Percentiles rank a stretch among this genome's conserved stretches.
Conservation (phyloP, 2,329 filamentous ascomycete species). For the Aspergillus fischeri region DNA sequence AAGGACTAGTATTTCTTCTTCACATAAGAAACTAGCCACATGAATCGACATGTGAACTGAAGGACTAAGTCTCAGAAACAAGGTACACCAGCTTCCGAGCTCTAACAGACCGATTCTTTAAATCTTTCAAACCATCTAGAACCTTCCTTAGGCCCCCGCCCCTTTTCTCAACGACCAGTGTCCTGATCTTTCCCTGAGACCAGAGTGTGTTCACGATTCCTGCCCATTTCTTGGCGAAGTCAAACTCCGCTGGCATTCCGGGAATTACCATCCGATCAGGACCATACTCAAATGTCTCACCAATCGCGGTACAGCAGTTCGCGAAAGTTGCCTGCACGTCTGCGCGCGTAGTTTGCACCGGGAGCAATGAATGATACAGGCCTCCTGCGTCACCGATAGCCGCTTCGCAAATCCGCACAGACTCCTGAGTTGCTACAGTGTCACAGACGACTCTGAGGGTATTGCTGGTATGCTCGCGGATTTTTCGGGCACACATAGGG, state of each 20-base stretch:
- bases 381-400: conserved; percentile 7
- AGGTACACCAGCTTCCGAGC: not conserved
- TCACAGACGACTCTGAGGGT: conserved; percentile 8
- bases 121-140: not conserved
- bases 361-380: conserved; percentile 2
- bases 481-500: conserved; percentile 1
- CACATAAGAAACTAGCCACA: too few relatives aligned
- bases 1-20: too few relatives aligned
- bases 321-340: not conserved
- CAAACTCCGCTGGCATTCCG: not conserved
- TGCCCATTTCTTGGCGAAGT: not conserved
- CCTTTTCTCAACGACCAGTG: not conserved
- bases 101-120: not conserved
- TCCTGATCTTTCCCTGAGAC: not conserved
- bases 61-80: not conserved
- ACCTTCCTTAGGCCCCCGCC: not conserved
- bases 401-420: conserved; percentile 6
- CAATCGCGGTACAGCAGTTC: not conserved
- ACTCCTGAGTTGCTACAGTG: not conserved
- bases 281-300: conserved; percentile 1
- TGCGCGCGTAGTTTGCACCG: not conserved
- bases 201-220: not conserved
- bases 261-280: not conserved
- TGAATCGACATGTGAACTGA: too few relatives aligned
- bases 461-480: conserved; percentile 6